Conservation (phyloP, 164 flowering plant genomes). For the Buxus sempervirens region DNA sequence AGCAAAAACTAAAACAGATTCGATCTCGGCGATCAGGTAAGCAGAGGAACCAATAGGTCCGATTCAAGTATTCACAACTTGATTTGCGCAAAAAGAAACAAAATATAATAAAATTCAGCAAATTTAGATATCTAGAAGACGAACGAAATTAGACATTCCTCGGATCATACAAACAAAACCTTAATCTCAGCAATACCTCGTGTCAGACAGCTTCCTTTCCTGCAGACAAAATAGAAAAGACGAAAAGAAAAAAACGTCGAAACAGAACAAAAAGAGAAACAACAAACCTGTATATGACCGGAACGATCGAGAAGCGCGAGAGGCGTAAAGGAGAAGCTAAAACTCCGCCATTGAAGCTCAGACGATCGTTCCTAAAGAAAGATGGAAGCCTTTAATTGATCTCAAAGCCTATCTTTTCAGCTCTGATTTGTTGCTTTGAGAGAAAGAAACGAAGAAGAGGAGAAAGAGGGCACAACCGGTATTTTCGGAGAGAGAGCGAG, state of each 20-base stretch:
- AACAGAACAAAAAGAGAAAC: background rate
- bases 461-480: background rate
- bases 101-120: background rate
- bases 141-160: background rate
- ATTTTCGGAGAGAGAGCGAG: background rate
- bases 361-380: background rate
- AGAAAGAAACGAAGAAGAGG: background rate
- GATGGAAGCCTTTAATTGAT: constrained; percentile 11
- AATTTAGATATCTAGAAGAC: constrained; percentile 6
- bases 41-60: background rate
- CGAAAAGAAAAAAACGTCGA: background rate
- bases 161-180: background rate
- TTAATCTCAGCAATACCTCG: background rate
- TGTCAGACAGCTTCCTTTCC: background rate
- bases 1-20: too few species aligned
- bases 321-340: constrained; percentile 1
- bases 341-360: background rate
- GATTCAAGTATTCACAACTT: background rate
- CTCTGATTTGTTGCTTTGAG: constrained; percentile 10
- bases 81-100: too few species aligned
- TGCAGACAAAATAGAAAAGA: background rate
- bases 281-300: background rate
- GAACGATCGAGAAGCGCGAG: constrained; percentile 2
- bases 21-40: background rate
- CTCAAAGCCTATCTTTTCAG: background rate